These are phyloP conservation scores for Lepidium sativum DNA, from an alignment of 345 rosid species.

Conservation along the genomic window DNA sequence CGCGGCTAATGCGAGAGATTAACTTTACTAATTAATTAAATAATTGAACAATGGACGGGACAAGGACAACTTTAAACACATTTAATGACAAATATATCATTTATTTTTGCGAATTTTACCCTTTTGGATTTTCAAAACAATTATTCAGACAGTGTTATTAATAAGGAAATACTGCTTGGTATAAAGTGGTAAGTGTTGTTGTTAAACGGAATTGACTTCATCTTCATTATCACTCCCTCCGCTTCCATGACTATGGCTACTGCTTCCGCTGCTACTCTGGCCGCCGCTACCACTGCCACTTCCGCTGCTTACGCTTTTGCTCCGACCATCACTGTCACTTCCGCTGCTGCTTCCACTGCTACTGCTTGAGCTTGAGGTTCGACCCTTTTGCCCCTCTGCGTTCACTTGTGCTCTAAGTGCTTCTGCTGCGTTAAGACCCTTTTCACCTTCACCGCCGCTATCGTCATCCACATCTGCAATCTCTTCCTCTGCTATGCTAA, in stretches of 20 bases:
- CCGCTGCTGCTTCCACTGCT: slow-evolving; percentile 65
- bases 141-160: slow-evolving; percentile 4
- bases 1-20: not conserved
- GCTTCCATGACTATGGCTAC: slow-evolving; percentile 30
- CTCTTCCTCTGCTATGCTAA: slow-evolving; percentile 40
- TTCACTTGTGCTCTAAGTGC: slow-evolving; percentile 83
- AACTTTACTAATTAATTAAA: not conserved
- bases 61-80: not conserved
- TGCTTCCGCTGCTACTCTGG: slow-evolving; percentile 47
- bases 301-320: slow-evolving; percentile 47
- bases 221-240: slow-evolving; percentile 48
- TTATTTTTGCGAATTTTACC: not conserved
- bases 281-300: slow-evolving; percentile 49
- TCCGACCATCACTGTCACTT: slow-evolving; percentile 53
- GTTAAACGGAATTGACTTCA: slow-evolving; percentile 51
- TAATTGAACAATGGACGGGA: not conserved
- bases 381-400: slow-evolving; percentile 32
- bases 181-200: not conserved
- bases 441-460: slow-evolving; percentile 36
- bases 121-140: slow-evolving; percentile 3
- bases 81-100: not conserved
- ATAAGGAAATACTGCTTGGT: slow-evolving; percentile 2
- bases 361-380: slow-evolving; percentile 62
- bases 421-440: slow-evolving; percentile 85
- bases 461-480: slow-evolving; percentile 89